Percentiles rank a stretch among this genome's conserved stretches.
Evolutionary conservation across 1,139 yeast genomes (phyloP).

Genomic region (Kodamaea sp.): DNA sequence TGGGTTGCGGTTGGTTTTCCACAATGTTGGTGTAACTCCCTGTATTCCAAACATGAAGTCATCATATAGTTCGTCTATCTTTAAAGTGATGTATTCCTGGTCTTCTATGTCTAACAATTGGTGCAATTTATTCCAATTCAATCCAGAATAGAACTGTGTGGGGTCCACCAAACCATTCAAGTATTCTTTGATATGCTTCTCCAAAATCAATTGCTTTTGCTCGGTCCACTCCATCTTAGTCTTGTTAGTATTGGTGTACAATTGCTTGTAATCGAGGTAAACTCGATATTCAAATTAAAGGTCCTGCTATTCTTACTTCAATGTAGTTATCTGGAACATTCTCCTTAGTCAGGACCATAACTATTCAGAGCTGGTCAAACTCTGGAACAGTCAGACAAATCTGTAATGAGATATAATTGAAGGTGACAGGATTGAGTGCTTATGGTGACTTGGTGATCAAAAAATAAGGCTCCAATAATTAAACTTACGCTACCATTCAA

Average conservation of each 20-base stretch:
- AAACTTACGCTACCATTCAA: no score
- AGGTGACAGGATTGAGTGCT: no score
- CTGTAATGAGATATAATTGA: no score
- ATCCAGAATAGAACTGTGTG: constrained; percentile 17
- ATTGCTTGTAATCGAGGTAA: not conserved
- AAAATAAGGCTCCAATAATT: no score
- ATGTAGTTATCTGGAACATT: not conserved
- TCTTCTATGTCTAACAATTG: constrained; percentile 16
- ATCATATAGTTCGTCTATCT: constrained; percentile 27
- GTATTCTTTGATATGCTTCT: constrained; percentile 17
- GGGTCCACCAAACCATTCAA: constrained; percentile 12
- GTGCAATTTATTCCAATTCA: constrained; percentile 21
- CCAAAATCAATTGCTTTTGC: constrained; percentile 19
- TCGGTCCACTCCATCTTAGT: constrained; percentile 20
- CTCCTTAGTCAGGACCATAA: not conserved
- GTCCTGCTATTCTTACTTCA: not conserved
- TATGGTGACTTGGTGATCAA: no score
- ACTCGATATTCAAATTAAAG: no score
- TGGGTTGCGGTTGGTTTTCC: constrained; percentile 1
- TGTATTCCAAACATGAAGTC: constrained; percentile 11
- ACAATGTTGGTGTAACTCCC: constrained; percentile 4
- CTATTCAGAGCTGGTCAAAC: no score
- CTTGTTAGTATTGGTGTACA: not conserved
- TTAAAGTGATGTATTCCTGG: constrained; percentile 18
- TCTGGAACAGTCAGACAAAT: no score